A percentile compares a stretch with the other conserved stretches of the same genome.
Conservation (phyloP, 1,284 basidiomycete genomes). For the Sutorius eximius region DNA sequence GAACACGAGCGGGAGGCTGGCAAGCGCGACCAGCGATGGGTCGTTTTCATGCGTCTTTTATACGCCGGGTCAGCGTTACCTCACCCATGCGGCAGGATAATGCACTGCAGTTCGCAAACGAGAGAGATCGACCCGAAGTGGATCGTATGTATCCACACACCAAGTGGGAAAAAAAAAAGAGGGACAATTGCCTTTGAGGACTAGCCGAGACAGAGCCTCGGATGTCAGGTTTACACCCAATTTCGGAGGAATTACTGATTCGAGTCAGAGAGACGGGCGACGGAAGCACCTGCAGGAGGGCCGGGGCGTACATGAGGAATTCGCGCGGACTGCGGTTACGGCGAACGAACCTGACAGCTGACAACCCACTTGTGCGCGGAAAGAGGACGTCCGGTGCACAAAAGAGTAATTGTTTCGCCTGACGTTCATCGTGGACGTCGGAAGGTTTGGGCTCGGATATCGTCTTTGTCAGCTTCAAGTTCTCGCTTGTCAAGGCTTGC, state of each 20-base stretch:
- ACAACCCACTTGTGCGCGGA: slow-evolving; percentile 6
- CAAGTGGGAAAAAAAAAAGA: slow-evolving; percentile 21
- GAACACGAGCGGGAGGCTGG: slow-evolving; percentile 2
- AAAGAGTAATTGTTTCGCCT: slow-evolving; percentile 9
- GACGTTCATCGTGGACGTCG: not conserved
- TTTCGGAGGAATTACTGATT: slow-evolving; percentile 21
- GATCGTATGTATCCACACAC: slow-evolving; percentile 25
- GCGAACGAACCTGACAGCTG: slow-evolving; percentile 12
- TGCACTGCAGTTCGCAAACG: slow-evolving; percentile 21
- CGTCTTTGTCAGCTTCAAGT: slow-evolving; percentile 6
- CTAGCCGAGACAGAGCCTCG: slow-evolving; percentile 22
- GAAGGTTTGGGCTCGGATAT: not conserved
- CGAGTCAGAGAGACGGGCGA: slow-evolving; percentile 12
- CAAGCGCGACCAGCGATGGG: not conserved
- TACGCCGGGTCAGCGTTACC: slow-evolving; percentile 31
- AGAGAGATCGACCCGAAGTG: slow-evolving; percentile 33
- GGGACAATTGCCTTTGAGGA: slow-evolving; percentile 22
- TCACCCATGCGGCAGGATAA: slow-evolving; percentile 27
- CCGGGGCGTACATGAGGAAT: slow-evolving; percentile 22
- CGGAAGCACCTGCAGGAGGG: slow-evolving; percentile 18
- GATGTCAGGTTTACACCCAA: slow-evolving; percentile 10
- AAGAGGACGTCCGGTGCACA: not conserved
- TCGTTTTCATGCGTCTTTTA: slow-evolving; percentile 24
- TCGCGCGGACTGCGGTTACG: slow-evolving; percentile 15
- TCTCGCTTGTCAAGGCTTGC: not conserved